These are phyloP conservation scores for Cladosporium velox DNA, from an alignment of 2,329 filamentous ascomycete genomes.

Conservation along the genomic window DNA sequence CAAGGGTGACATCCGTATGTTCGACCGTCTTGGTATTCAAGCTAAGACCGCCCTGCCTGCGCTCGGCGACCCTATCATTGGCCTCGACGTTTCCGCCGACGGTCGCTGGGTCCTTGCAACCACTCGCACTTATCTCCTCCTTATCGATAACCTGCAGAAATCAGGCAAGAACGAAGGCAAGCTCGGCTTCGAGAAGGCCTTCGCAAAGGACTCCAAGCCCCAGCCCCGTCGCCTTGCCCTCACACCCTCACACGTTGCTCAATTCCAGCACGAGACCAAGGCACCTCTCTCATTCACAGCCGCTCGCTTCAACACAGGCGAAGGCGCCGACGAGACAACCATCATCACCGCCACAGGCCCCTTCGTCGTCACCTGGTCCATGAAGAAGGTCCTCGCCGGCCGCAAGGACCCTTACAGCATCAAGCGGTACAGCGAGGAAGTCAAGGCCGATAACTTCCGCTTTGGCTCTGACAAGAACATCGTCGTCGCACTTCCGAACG, in stretches of 20 bases:
- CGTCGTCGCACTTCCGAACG: constrained; percentile 93
- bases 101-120: constrained; percentile 95
- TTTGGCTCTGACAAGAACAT: constrained; percentile 97
- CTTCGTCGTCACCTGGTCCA: constrained; percentile 93
- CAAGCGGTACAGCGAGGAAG: constrained; percentile 91
- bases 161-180: constrained; percentile 95
- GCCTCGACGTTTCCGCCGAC: constrained; percentile 91
- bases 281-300: constrained; percentile 83
- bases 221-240: constrained; percentile 87
- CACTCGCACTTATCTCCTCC: constrained; percentile 88
- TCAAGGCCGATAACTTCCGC: constrained; percentile 98
- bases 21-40: constrained; percentile 93
- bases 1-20: constrained; percentile 96
- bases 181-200: constrained; percentile 93
- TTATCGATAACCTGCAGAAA: constrained; percentile 89
- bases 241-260: constrained; percentile 88
- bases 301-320: constrained; percentile 89
- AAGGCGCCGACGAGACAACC: constrained; percentile 76
- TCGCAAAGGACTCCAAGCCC: constrained; percentile 89
- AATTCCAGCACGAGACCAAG: constrained; percentile 96
- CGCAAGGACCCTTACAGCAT: constrained; percentile 90
- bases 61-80: constrained; percentile 90
- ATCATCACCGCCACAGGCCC: constrained; percentile 97
- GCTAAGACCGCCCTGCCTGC: constrained; percentile 97
- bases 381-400: constrained; percentile 83